Evolutionary conservation across 2,329 filamentous ascomycete genomes (phyloP), one percentile per base, ranked within the genome.

Genomic region (Aspergillus sp.): DNA sequence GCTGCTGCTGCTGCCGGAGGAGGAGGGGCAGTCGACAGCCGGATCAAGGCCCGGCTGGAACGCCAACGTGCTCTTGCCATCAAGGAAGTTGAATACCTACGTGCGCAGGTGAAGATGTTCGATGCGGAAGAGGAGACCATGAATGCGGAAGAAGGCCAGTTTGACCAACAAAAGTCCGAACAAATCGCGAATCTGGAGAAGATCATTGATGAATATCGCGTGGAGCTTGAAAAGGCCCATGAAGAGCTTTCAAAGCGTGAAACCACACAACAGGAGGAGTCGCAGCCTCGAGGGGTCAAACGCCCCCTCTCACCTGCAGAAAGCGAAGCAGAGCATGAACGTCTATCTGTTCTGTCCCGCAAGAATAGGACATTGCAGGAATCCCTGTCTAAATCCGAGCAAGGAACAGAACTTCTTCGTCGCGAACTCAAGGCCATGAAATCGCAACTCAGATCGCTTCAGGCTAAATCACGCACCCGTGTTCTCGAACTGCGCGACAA

Each of bases 11-110:
- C 27, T 32, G 44, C 33, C 6, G 42, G 46, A n/a, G 72, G 64
- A 4, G 68, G 73, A 5, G 59, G 68, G 1, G 75, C 70, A 13
- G 72, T 74, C 11, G 86, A 88, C 57, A 86, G 62, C 49, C 79
- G 90, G 67, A 77, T 79, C 1, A 83, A 82, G 35, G 72, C 86
- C 42, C 81, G 93, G 29, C 71, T 96, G 0, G 91, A 98, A 57
- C 79, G 93, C 46, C 91, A 97, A 62, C 86, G 88, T 45, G 81
- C 78, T 1, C 77, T 98, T 6, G 89, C 90, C 0, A 77, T 89
- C 26, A 96, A 96, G 61, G 94, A 98, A 63, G 88, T 93, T 0
- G 90, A 96, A 54, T 95, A 95, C 62, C 77, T 98, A 6, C 86
- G 93, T 19, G 91, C 89, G 0, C 93, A 98, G 65, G 77, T 97